Conservation (phyloP, 495 filamentous ascomycete genomes). For the Lineolata rhizophorae region DNA sequence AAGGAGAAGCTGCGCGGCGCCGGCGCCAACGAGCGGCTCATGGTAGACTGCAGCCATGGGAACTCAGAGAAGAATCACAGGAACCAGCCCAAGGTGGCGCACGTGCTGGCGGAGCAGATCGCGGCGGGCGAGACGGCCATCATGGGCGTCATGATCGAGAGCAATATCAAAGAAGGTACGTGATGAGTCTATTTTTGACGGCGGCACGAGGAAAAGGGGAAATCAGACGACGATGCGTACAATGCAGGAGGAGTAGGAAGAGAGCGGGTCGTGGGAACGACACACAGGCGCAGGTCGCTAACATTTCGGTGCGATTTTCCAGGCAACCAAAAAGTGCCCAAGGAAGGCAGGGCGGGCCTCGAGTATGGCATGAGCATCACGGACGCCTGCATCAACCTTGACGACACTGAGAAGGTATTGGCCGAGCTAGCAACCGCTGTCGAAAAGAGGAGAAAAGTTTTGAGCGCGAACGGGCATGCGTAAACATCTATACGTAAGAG, state of each 20-base stretch:
- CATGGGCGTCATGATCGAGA: constrained; percentile 99
- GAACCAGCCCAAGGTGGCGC: constrained; percentile 93
- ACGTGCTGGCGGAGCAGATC: constrained; percentile 62
- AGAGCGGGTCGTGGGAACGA: neutral
- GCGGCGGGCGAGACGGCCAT: constrained; percentile 63
- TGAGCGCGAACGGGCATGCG: constrained; percentile 14
- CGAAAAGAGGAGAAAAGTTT: constrained; percentile 35
- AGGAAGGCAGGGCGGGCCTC: constrained; percentile 69
- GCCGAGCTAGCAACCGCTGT: constrained; percentile 64
- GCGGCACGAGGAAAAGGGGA: no score
- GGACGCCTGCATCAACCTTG: constrained; percentile 91
- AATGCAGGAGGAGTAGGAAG: neutral
- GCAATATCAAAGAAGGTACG: constrained; percentile 79
- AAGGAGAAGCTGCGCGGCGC: constrained; percentile 45
- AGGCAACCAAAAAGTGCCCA: constrained; percentile 82
- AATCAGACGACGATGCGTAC: no score
- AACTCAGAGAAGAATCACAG: constrained; percentile 93
- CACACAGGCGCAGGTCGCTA: no score
- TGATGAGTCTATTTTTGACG: no score
- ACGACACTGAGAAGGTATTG: constrained; percentile 70
- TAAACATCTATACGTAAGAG: no score
- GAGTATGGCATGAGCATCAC: constrained; percentile 96
- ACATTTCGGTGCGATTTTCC: constrained; percentile 4
- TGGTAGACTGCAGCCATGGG: constrained; percentile 97
- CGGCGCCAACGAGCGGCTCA: constrained; percentile 50